Evolutionary conservation across 2,329 filamentous ascomycete species (phyloP), one percentile per base, ranked within the genome.

Genomic region (Bipolaris gigantea): DNA sequence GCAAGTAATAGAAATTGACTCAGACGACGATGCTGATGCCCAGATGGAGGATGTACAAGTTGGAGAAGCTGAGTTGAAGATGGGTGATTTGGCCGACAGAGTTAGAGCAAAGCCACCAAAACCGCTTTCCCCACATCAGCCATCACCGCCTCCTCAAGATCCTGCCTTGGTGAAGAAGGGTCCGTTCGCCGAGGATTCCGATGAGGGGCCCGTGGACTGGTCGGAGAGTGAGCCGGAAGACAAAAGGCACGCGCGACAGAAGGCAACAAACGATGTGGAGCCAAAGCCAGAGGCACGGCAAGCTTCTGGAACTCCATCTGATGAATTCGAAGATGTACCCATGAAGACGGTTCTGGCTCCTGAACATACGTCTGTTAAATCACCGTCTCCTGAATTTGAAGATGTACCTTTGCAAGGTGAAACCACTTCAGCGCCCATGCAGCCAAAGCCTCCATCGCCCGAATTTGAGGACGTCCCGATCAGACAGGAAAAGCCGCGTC

Each of bases 1-100:
- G 41, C 80, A 80, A 1, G 73, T 87, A 10, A 82, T 90, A 47
- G 79, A 85, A 55, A 83, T 90, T 34, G 81, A 83, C 27, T 88
- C 85, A 3, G 85, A 83, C 2, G 83, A 85, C 40, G 82, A 81
- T 19, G 80, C 80, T 21, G 57, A 67, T 42, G 41, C 50, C 15
- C 59, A 64, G 21, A 73, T 73, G 69, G 68, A 73, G 25, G 72
- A 74, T 56, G 63, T 72, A 7, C 49, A 48, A 9, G 43, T 69
- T 13, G 64, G 66, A 44, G 71, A 75, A n/a, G 21, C 57, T 9
- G 59, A 70, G 42, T 33, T 73, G 15, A 68, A 60, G 18, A 77
- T 80, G 72, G 75, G 73, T 32, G 76, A 80, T 61, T 54, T 80
- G 16, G 77, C 76, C 19, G 77, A 81, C 27, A 73, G 73, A 48